Evolutionary conservation across 345 rosid species (phyloP).

Genomic region (Eucalyptus shirleyi): DNA sequence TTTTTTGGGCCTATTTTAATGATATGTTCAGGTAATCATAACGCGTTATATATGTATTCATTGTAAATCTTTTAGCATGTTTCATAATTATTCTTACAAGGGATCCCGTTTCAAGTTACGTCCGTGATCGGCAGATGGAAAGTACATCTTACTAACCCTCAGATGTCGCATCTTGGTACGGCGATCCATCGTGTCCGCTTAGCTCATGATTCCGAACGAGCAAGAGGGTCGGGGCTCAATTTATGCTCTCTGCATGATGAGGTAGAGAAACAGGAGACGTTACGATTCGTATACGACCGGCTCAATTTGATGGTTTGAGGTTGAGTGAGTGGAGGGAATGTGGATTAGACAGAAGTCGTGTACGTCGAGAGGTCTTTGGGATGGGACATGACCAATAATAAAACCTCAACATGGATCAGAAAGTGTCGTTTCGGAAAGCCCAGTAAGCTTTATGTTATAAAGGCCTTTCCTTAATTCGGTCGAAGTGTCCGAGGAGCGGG

Average conservation of each 20-base stretch:
- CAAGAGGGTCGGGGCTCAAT: background rate
- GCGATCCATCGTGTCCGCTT: background rate
- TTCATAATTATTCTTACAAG: background rate
- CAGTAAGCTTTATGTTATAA: background rate
- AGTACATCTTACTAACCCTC: background rate
- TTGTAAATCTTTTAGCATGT: background rate
- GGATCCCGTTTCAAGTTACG: background rate
- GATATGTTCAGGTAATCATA: background rate
- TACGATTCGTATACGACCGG: background rate
- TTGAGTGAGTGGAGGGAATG: background rate
- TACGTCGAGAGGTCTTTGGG: background rate
- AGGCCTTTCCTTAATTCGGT: background rate
- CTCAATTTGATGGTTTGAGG: background rate
- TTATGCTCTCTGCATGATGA: background rate
- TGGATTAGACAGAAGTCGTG: background rate
- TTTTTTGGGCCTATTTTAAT: background rate
- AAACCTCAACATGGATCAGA: background rate
- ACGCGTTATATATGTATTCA: background rate
- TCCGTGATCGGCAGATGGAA: background rate
- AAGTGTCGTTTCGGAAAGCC: background rate
- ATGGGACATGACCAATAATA: background rate
- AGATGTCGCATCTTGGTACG: background rate
- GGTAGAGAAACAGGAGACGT: background rate
- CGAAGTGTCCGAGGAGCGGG: background rate
- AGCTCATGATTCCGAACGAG: background rate